Evolutionary conservation across 768 basidiomycete species (phyloP).

Genomic region (Boletus rex-veris): DNA sequence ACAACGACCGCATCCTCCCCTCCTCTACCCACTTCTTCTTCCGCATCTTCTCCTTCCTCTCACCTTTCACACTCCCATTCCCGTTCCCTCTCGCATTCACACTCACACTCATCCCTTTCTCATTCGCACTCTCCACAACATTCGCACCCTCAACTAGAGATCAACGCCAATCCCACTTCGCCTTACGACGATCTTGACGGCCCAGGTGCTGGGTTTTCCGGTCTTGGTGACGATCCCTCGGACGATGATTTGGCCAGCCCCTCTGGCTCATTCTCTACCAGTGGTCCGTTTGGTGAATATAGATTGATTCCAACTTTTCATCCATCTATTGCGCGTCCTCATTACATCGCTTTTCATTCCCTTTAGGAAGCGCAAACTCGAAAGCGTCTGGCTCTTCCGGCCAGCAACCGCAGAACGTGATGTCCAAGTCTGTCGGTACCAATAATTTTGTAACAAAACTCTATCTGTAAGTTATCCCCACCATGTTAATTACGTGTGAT

Average conservation of each 20-base stretch:
- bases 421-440: slow-evolving; percentile 61
- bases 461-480: slow-evolving; percentile 60
- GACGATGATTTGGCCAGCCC: slow-evolving; percentile 25
- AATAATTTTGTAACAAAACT: slow-evolving; percentile 90
- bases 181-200: slow-evolving; percentile 63
- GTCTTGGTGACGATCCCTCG: slow-evolving; percentile 23
- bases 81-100: slow-evolving; percentile 13
- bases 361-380: slow-evolving; percentile 7
- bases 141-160: slow-evolving; percentile 27
- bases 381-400: slow-evolving; percentile 17
- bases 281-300: slow-evolving; percentile 9
- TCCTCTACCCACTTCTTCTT: slow-evolving; percentile 23
- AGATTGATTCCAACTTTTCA: background rate
- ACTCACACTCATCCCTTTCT: slow-evolving; percentile 23
- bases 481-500: background rate
- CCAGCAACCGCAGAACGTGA: slow-evolving; percentile 46
- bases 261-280: slow-evolving; percentile 11
- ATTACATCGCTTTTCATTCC: background rate
- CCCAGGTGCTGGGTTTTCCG: slow-evolving; percentile 28
- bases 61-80: slow-evolving; percentile 23
- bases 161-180: slow-evolving; percentile 21
- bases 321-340: background rate
- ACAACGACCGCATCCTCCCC: slow-evolving; percentile 32
- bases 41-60: slow-evolving; percentile 24
- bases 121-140: slow-evolving; percentile 19